Percentiles rank a stretch among this genome's conserved stretches.
Evolutionary conservation across 2,329 filamentous ascomycete species (phyloP).

Genomic region (Gliomastix tumulicola): DNA sequence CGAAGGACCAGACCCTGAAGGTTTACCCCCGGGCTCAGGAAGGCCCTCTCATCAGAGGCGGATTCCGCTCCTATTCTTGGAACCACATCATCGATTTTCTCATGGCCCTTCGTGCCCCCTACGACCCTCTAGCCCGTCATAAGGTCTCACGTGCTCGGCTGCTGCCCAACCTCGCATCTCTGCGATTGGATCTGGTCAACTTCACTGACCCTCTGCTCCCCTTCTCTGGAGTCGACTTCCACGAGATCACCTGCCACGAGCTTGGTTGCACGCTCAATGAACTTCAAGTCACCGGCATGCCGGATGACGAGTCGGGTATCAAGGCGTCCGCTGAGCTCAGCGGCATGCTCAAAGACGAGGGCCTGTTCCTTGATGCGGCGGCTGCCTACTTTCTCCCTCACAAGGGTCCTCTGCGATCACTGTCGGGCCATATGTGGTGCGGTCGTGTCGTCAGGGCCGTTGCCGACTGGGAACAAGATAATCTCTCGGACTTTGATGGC

Average conservation of each 20-base stretch:
- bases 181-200: slow-evolving; percentile 49
- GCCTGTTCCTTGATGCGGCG: slow-evolving; percentile 39
- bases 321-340: slow-evolving; percentile 39
- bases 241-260: slow-evolving; percentile 46
- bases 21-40: slow-evolving; percentile 36
- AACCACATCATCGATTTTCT: slow-evolving; percentile 46
- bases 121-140: slow-evolving; percentile 29
- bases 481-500: slow-evolving; percentile 12
- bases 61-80: slow-evolving; percentile 49
- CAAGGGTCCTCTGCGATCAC: slow-evolving; percentile 25
- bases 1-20: slow-evolving; percentile 30
- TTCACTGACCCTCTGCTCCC: slow-evolving; percentile 39
- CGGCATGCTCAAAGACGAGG: slow-evolving; percentile 47
- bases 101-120: slow-evolving; percentile 41
- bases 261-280: slow-evolving; percentile 46
- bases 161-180: slow-evolving; percentile 35
- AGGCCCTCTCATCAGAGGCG: slow-evolving; percentile 37
- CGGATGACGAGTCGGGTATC: slow-evolving; percentile 38
- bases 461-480: slow-evolving; percentile 16
- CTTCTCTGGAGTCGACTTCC: slow-evolving; percentile 37
- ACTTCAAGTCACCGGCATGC: slow-evolving; percentile 44
- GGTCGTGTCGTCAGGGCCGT: slow-evolving; percentile 38
- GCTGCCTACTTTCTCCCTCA: slow-evolving; percentile 33
- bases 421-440: slow-evolving; percentile 30
- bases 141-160: slow-evolving; percentile 32